phyloP scores from a whole-genome alignment of 257 asterid genomes.

The Euphrasia confusa region DNA sequence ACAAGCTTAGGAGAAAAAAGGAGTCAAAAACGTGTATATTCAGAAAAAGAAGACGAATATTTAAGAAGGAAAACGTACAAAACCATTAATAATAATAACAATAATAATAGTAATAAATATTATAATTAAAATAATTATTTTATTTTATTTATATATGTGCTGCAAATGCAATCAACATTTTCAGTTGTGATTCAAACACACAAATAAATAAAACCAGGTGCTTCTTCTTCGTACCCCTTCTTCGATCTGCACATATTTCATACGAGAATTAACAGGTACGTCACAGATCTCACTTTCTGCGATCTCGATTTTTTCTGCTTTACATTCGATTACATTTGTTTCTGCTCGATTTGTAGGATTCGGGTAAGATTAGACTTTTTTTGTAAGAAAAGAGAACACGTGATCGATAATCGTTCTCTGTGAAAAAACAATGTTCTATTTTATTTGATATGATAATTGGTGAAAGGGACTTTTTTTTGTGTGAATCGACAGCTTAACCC shows the following conservation, averaged over 20 bases:
- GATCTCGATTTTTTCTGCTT: not conserved
- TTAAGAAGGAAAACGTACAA: too few relatives aligned
- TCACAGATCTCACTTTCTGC: constrained; percentile 24
- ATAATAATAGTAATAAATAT: too few relatives aligned
- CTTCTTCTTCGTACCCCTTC: constrained; percentile 16
- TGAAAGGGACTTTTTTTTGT: not conserved
- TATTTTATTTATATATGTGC: too few relatives aligned
- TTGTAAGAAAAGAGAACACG: not conserved
- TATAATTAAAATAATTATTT: too few relatives aligned
- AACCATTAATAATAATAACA: too few relatives aligned
- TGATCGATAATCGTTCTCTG: constrained; percentile 6
- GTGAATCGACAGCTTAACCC: not conserved
- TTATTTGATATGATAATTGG: constrained; percentile 24
- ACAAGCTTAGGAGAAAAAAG: too few relatives aligned
- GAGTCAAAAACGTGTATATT: too few relatives aligned
- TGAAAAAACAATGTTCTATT: not conserved
- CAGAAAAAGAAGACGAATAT: too few relatives aligned
- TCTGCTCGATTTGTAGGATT: constrained; percentile 11
- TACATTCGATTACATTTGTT: not conserved
- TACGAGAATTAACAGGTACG: constrained; percentile 27
- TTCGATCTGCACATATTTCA: constrained; percentile 36
- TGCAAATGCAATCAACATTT: too few relatives aligned
- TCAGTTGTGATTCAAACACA: too few relatives aligned
- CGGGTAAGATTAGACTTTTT: too few relatives aligned
- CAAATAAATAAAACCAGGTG: constrained; percentile 11